Evolutionary conservation across 2,329 filamentous ascomycete species (phyloP).

Genomic region (Fusarium verticillioides): DNA sequence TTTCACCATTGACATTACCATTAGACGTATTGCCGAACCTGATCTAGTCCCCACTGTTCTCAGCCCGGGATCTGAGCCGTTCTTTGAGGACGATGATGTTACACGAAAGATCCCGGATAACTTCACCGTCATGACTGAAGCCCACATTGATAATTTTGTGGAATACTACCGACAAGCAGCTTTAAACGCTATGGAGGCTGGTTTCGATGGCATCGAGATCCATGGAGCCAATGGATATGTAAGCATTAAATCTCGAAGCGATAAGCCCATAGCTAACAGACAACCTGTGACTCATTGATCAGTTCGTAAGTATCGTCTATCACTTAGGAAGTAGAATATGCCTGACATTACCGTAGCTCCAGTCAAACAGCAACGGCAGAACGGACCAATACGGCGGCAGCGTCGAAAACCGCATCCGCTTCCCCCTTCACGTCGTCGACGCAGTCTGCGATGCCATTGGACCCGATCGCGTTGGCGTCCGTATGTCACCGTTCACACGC

Average conservation of each 20-base stretch:
- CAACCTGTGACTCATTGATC: constrained; percentile 56
- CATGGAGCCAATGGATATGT: constrained; percentile 70
- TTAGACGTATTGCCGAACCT: constrained; percentile 29
- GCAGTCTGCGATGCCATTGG: constrained; percentile 58
- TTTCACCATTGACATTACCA: accelerated
- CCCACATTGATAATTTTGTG: constrained; percentile 73
- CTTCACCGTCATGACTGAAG: constrained; percentile 65
- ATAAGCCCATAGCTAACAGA: not conserved
- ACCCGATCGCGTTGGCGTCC: constrained; percentile 63
- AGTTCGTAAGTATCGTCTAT: constrained; percentile 58
- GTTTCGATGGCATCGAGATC: constrained; percentile 70
- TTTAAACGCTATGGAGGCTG: constrained; percentile 67
- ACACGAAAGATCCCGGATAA: not conserved
- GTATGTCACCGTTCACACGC: constrained; percentile 67
- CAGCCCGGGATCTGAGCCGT: constrained; percentile 19
- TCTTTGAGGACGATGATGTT: not conserved
- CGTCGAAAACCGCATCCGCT: constrained; percentile 62
- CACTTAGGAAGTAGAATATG: accelerated
- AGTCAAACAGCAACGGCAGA: constrained; percentile 59
- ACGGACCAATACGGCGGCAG: constrained; percentile 64
- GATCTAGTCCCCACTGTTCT: constrained; percentile 21
- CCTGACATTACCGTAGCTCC: constrained; percentile 34
- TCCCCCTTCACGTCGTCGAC: constrained; percentile 61
- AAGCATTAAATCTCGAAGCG: not conserved
- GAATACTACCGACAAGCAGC: constrained; percentile 65